A percentile compares a stretch with the other conserved stretches of the same genome.
Conservation (phyloP, 2,329 filamentous ascomycete genomes). For the Neofusicoccum laricinum region DNA sequence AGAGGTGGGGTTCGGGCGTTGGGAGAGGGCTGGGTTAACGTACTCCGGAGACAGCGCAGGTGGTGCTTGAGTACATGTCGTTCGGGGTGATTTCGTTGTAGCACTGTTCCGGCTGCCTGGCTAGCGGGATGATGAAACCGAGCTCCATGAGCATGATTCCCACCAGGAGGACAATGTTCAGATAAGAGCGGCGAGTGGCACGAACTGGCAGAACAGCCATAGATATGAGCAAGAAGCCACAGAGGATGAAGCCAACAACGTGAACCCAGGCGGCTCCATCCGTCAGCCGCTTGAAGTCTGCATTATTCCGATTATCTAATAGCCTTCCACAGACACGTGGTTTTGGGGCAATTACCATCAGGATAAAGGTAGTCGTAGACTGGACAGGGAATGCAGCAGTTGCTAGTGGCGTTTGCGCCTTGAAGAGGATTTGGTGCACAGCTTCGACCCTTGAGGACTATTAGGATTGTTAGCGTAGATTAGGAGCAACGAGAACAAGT, state of each 20-base stretch:
- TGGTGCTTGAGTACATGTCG: slow-evolving; percentile 77
- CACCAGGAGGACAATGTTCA: slow-evolving; percentile 81
- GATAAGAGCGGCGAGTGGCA: slow-evolving; percentile 87
- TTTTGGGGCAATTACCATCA: slow-evolving; percentile 40
- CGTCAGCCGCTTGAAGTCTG: slow-evolving; percentile 51
- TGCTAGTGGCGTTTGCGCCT: background rate
- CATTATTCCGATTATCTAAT: background rate
- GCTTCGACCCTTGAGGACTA: slow-evolving; percentile 23
- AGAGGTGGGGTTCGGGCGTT: slow-evolving; percentile 34
- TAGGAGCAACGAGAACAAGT: too few relatives aligned
- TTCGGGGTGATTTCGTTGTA: slow-evolving; percentile 88
- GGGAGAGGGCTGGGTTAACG: slow-evolving; percentile 26
- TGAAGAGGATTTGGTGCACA: slow-evolving; percentile 26
- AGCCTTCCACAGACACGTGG: too few relatives aligned
- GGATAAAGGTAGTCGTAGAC: slow-evolving; percentile 68
- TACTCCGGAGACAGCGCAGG: slow-evolving; percentile 85
- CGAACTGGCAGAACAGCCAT: slow-evolving; percentile 79
- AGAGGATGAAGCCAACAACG: slow-evolving; percentile 68
- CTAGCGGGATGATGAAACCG: slow-evolving; percentile 86
- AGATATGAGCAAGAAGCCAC: slow-evolving; percentile 75
- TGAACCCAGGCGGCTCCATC: slow-evolving; percentile 62
- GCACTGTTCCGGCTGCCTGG: slow-evolving; percentile 74
- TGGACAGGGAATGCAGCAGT: slow-evolving; percentile 82
- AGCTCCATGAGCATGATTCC: slow-evolving; percentile 81
- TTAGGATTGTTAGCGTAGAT: background rate